These are phyloP conservation scores for Aspergillus conjunctus DNA, from an alignment of 495 filamentous ascomycete genomes.

Conservation along the genomic window DNA sequence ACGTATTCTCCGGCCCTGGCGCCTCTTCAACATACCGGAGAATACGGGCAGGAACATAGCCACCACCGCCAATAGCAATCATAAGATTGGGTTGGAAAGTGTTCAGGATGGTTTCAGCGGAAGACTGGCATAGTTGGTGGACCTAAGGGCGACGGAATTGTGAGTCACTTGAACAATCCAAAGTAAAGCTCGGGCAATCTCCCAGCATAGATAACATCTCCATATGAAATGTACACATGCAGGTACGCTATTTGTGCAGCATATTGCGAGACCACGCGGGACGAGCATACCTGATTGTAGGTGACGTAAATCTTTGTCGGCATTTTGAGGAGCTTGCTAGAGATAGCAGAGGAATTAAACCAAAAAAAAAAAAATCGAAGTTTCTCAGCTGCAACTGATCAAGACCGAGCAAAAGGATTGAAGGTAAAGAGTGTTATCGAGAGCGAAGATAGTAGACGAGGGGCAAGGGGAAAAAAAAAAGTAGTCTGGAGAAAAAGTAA, in stretches of 20 bases:
- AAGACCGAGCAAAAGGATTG: background rate
- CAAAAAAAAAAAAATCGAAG: conserved; percentile 1
- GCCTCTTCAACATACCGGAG: conserved; percentile 59
- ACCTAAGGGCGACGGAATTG: conserved; percentile 57
- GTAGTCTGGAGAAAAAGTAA: conserved; percentile 15
- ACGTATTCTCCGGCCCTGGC: background rate
- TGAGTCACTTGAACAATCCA: conserved; percentile 25
- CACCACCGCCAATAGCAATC: conserved; percentile 97
- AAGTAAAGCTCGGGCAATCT: background rate
- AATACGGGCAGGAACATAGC: conserved; percentile 96
- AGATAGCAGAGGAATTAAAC: conserved; percentile 17
- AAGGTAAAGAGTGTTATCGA: background rate
- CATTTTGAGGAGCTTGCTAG: conserved; percentile 56
- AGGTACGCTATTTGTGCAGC: background rate
- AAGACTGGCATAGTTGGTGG: conserved; percentile 91
- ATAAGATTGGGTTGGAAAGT: conserved; percentile 91
- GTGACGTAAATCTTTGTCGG: conserved; percentile 90
- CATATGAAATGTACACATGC: background rate
- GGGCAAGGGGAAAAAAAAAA: conserved; percentile 20
- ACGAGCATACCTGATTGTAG: conserved; percentile 82
- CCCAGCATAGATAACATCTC: background rate
- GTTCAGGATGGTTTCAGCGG: conserved; percentile 77
- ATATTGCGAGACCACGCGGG: background rate
- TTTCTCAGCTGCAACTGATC: background rate
- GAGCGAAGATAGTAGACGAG: conserved; percentile 17